Evolutionary conservation across 2,329 filamentous ascomycete species (phyloP).

Genomic region (Colletotrichum gloeosporioides): DNA sequence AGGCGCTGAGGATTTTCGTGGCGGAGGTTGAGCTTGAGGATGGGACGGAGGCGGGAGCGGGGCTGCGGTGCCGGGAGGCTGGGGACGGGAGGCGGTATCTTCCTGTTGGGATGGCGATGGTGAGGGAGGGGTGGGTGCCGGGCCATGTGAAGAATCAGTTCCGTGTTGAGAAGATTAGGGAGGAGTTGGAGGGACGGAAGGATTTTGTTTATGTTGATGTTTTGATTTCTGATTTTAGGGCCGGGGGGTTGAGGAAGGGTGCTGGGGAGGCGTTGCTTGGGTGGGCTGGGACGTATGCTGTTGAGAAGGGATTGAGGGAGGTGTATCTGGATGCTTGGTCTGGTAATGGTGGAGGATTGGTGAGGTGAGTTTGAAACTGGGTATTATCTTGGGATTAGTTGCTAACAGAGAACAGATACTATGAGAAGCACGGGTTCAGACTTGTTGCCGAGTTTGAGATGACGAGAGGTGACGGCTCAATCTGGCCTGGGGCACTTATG

Average conservation of each 20-base stretch:
- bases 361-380: neutral
- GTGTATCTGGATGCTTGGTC: conserved; percentile 34
- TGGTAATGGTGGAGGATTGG: conserved; percentile 27
- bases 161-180: neutral
- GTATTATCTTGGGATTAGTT: accelerated
- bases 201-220: conserved; percentile 22
- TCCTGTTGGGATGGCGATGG: neutral
- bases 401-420: neutral
- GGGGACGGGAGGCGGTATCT: neutral
- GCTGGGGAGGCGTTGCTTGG: conserved; percentile 15
- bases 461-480: neutral
- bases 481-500: neutral
- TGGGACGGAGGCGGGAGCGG: neutral
- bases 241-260: neutral
- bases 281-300: conserved; percentile 8
- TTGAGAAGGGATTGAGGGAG: conserved; percentile 10
- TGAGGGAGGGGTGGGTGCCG: conserved; percentile 15
- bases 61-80: neutral
- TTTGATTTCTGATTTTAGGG: conserved; percentile 22
- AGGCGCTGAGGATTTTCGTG: conserved; percentile 30
- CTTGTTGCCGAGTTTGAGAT: neutral
- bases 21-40: conserved; percentile 29
- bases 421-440: neutral
- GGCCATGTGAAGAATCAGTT: conserved; percentile 10
- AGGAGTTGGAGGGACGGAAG: neutral